These are phyloP conservation scores for Furcasterigmium sp. DNA, from an alignment of 2,329 filamentous ascomycete species.

Conservation along the genomic window DNA sequence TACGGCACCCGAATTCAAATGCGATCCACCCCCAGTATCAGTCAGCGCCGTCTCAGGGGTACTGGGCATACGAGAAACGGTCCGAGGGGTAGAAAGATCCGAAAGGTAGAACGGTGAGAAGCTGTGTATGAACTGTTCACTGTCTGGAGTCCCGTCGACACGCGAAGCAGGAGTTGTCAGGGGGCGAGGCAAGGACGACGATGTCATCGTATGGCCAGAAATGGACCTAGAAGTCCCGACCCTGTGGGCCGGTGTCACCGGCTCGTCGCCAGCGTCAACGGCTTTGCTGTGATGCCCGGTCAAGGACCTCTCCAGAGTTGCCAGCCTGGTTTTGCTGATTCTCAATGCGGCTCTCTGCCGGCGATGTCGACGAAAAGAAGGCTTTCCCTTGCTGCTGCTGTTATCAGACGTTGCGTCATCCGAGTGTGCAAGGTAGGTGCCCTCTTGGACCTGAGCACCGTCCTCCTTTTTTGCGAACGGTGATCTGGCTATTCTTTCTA, in stretches of 20 bases:
- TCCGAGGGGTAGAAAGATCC: constrained; percentile 6
- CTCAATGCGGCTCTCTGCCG: constrained; percentile 18
- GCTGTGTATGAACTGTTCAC: not conserved
- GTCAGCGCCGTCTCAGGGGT: not conserved
- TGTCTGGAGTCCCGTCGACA: not conserved
- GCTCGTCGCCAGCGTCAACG: too few relatives aligned
- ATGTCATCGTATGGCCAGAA: not conserved
- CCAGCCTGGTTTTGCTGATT: constrained; percentile 12
- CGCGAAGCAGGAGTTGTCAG: not conserved
- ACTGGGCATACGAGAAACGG: constrained; percentile 1
- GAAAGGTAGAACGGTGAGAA: constrained; percentile 11
- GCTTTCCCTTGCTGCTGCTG: too few relatives aligned
- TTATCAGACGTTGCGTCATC: too few relatives aligned
- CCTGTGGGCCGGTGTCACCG: too few relatives aligned
- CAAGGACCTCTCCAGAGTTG: too few relatives aligned
- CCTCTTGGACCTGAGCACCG: not conserved
- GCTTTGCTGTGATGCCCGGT: too few relatives aligned
- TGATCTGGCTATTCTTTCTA: constrained; percentile 19
- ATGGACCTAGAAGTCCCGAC: too few relatives aligned
- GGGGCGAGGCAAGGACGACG: not conserved
- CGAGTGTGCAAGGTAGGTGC: too few relatives aligned
- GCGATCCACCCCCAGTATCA: too few relatives aligned
- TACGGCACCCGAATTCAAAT: too few relatives aligned
- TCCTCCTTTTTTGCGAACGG: constrained; percentile 14
- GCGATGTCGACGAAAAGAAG: constrained; percentile 15